A percentile compares a stretch with the other conserved stretches of the same genome.
Conservation (phyloP, 2,329 filamentous ascomycete species). For the Westerdykella aurantiaca region DNA sequence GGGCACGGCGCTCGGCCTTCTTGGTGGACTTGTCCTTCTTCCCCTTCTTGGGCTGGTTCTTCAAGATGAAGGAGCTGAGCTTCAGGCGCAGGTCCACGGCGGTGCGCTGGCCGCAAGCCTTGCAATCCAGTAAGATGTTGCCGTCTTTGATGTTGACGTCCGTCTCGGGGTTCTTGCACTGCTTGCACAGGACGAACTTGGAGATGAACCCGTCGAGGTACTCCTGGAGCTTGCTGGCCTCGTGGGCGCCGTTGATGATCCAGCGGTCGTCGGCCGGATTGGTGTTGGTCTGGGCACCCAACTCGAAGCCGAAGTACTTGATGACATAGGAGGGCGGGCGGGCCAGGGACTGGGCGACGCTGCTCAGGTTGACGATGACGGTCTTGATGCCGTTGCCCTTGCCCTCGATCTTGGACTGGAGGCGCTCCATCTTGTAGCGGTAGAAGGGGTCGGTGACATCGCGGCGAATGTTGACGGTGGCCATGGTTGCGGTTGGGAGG, state of each 20-base stretch:
- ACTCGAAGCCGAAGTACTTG: conserved; percentile 99
- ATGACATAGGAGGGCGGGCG: conserved; percentile 93
- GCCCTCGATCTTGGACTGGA: conserved; percentile 99
- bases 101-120: conserved; percentile 91
- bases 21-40: conserved; percentile 98
- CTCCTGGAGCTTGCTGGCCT: conserved; percentile 91
- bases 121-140: conserved; percentile 91
- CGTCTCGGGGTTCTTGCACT: conserved; percentile 99
- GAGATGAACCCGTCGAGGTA: conserved; percentile 97
- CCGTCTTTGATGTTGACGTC: conserved; percentile 93
- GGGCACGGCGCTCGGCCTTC: conserved; percentile 79
- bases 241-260: conserved; percentile 99
- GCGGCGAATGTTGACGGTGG: conserved; percentile 92
- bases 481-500: conserved; percentile 64
- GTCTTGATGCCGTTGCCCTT: conserved; percentile 99
- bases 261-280: conserved; percentile 96
- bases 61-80: conserved; percentile 94
- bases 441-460: conserved; percentile 99
- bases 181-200: conserved; percentile 98
- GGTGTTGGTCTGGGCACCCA: conserved; percentile 96
- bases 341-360: conserved; percentile 84
- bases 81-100: conserved; percentile 91
- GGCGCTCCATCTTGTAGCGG: conserved; percentile 99
- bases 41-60: conserved; percentile 86
- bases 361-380: conserved; percentile 94